Conservation (phyloP, 495 filamentous ascomycete genomes). For the Niebla homalea region DNA sequence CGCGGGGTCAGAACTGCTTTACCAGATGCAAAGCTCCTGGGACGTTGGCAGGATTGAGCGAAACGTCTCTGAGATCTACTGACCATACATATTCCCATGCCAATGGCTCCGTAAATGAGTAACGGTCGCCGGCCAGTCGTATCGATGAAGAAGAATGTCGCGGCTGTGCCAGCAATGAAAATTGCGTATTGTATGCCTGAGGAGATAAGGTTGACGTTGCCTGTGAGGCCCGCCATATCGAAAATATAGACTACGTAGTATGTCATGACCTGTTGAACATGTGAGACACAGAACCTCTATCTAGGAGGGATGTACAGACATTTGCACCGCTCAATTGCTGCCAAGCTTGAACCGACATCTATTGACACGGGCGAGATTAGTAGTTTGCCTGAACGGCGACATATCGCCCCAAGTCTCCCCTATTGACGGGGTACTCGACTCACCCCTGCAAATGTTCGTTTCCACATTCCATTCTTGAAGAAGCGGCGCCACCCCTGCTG, state of each 20-base stretch:
- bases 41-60: constrained; percentile 20
- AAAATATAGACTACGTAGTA: constrained; percentile 66
- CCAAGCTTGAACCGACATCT: constrained; percentile 52
- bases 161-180: constrained; percentile 55
- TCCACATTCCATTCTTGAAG: constrained; percentile 54
- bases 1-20: not conserved
- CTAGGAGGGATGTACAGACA: constrained; percentile 48
- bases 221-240: constrained; percentile 44
- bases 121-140: constrained; percentile 58
- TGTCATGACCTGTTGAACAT: constrained; percentile 35
- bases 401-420: too few species aligned
- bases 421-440: constrained; percentile 10
- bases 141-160: constrained; percentile 62
- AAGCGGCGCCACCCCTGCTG: constrained; percentile 44
- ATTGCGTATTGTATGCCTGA: constrained; percentile 64
- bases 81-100: constrained; percentile 43
- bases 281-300: constrained; percentile 19
- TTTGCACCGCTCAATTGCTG: constrained; percentile 60
- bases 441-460: constrained; percentile 50
- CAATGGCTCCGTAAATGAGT: constrained; percentile 54
- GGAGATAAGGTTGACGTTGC: constrained; percentile 53
- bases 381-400: constrained; percentile 16
- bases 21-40: constrained; percentile 8
- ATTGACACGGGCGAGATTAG: constrained; percentile 7
- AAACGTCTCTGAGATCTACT: not conserved